A percentile compares a stretch with the other conserved stretches of the same genome.
Conservation (phyloP, 2,329 filamentous ascomycete genomes). For the Colletotrichum horii region DNA sequence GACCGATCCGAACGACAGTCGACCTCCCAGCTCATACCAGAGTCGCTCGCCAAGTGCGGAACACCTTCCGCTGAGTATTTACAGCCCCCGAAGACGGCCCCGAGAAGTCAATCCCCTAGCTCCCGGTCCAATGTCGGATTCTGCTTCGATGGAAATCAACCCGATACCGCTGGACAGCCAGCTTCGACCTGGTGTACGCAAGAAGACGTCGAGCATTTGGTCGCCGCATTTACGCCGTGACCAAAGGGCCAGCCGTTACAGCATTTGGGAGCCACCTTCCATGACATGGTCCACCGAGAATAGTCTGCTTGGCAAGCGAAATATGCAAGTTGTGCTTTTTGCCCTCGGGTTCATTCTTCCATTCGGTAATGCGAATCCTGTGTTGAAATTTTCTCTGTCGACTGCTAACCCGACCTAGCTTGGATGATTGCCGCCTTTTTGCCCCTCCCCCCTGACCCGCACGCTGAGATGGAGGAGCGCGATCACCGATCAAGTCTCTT, state of each 20-base stretch:
- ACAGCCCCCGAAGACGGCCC: slow-evolving; percentile 50
- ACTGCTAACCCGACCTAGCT: slow-evolving; percentile 45
- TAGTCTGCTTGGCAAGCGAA: slow-evolving; percentile 68
- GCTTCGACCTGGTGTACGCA: slow-evolving; percentile 38
- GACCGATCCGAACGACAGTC: slow-evolving; percentile 53
- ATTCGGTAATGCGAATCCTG: slow-evolving; percentile 55
- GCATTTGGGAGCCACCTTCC: slow-evolving; percentile 77
- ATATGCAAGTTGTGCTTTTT: slow-evolving; percentile 78
- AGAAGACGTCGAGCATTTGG: slow-evolving; percentile 69
- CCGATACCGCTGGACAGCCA: slow-evolving; percentile 29
- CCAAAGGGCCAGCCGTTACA: slow-evolving; percentile 61
- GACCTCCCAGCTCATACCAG: slow-evolving; percentile 48
- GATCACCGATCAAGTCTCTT: slow-evolving; percentile 44
- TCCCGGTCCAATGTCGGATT: slow-evolving; percentile 30
- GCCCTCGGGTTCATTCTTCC: slow-evolving; percentile 80
- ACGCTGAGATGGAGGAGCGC: slow-evolving; percentile 56
- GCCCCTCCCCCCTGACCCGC: slow-evolving; percentile 68
- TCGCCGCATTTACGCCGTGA: slow-evolving; percentile 75
- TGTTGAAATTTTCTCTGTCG: slow-evolving; percentile 23
- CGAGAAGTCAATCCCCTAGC: slow-evolving; percentile 37
- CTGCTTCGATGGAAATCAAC: slow-evolving; percentile 51
- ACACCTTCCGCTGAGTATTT: slow-evolving; percentile 49
- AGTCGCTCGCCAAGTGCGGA: slow-evolving; percentile 57
- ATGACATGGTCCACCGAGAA: slow-evolving; percentile 68
- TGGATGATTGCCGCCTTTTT: slow-evolving; percentile 83